Percentiles rank a stretch among this genome's conserved stretches.
Evolutionary conservation across 1,139 yeast genomes (phyloP).

Genomic region (Tardiomyces blankii): DNA sequence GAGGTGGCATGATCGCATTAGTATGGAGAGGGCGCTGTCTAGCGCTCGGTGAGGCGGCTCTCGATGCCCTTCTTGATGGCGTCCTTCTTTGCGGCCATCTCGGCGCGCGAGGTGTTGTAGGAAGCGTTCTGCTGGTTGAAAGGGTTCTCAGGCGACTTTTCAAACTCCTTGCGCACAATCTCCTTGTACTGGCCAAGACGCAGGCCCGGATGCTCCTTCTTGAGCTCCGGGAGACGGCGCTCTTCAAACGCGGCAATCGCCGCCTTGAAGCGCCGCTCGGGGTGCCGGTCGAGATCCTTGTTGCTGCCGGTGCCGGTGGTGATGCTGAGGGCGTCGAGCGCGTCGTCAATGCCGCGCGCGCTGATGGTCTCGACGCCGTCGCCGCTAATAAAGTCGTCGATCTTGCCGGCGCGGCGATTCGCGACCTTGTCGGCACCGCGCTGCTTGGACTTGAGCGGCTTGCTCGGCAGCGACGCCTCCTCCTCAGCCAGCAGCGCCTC

Average conservation of each 20-base stretch:
- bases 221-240: slow-evolving; percentile 57
- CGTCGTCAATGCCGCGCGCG: slow-evolving; percentile 70
- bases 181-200: slow-evolving; percentile 72
- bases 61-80: slow-evolving; percentile 35
- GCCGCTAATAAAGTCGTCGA: slow-evolving; percentile 18
- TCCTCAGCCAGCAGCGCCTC: slow-evolving; percentile 45
- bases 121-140: slow-evolving; percentile 64
- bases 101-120: slow-evolving; percentile 53
- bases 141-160: slow-evolving; percentile 72
- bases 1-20: too few species aligned
- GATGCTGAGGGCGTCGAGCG: slow-evolving; percentile 65
- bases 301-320: slow-evolving; percentile 34
- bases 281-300: slow-evolving; percentile 73
- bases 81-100: slow-evolving; percentile 39
- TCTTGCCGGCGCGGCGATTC: slow-evolving; percentile 47
- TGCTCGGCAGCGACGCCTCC: slow-evolving; percentile 49
- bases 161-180: slow-evolving; percentile 66
- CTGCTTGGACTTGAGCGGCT: slow-evolving; percentile 41
- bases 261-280: slow-evolving; percentile 81
- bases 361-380: slow-evolving; percentile 47
- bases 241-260: slow-evolving; percentile 68
- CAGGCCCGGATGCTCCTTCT: slow-evolving; percentile 71
- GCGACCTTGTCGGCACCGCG: slow-evolving; percentile 69
- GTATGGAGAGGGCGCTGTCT: too few species aligned
- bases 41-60: slow-evolving; percentile 14